Percentiles rank a stretch among this genome's conserved stretches.
phyloP scores from a whole-genome alignment of 2,329 filamentous ascomycete species.

The Aspergillus carbonarius region DNA sequence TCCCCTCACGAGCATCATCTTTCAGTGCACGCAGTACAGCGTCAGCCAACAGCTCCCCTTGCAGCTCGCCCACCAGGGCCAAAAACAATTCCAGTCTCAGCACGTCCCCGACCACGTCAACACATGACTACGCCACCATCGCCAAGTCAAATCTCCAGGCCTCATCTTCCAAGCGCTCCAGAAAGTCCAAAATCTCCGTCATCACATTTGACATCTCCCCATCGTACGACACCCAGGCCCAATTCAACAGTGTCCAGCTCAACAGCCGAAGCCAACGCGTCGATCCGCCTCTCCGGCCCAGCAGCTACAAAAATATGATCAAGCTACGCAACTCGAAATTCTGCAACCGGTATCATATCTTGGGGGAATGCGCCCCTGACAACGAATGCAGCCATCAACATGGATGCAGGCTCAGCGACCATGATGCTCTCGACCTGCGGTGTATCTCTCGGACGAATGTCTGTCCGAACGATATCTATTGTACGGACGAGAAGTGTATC shows the following conservation, averaged over 20 bases:
- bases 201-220: constrained; percentile 1
- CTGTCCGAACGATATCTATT: constrained; percentile 29
- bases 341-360: constrained; percentile 37
- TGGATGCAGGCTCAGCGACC: constrained; percentile 16
- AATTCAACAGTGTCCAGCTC: neutral
- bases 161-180: neutral
- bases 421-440: constrained; percentile 28
- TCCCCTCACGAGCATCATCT: constrained; percentile 4
- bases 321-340: constrained; percentile 19
- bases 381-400: constrained; percentile 30
- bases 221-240: neutral
- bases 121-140: constrained; percentile 17
- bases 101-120: constrained; percentile 13
- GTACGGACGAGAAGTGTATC: constrained; percentile 28
- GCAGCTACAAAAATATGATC: neutral
- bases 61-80: neutral
- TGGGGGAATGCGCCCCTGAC: constrained; percentile 22
- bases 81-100: neutral
- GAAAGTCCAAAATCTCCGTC: neutral
- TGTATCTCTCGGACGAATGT: constrained; percentile 31
- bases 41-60: neutral
- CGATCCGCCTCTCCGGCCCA: neutral
- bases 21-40: neutral
- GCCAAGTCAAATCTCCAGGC: constrained; percentile 3
- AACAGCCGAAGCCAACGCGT: neutral